These are phyloP conservation scores for Cladobotryum protrusum DNA, from an alignment of 2,329 filamentous ascomycete species.

Conservation along the genomic window DNA sequence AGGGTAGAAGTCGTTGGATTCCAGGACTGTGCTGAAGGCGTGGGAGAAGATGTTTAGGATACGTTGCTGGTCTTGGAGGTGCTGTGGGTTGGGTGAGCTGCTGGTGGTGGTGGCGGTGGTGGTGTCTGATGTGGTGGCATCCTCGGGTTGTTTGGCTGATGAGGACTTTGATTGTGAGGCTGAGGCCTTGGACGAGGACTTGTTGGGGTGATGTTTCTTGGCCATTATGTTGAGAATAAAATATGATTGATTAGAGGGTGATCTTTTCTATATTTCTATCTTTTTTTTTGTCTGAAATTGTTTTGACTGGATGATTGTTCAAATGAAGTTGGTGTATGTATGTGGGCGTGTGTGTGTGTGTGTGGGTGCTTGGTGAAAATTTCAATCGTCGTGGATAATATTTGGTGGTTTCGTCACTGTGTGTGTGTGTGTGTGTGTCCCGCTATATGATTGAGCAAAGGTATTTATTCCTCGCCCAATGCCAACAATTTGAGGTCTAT, in stretches of 20 bases:
- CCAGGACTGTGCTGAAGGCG: conserved; percentile 50
- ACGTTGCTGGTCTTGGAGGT: conserved; percentile 49
- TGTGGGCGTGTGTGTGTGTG: no score
- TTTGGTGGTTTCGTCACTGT: no score
- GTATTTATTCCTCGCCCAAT: no score
- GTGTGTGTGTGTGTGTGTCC: no score
- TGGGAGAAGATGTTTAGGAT: conserved; percentile 67
- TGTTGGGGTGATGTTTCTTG: not conserved
- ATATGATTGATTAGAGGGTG: not conserved
- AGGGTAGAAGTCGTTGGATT: conserved; percentile 40
- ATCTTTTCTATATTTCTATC: not conserved
- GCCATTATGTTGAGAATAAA: not conserved
- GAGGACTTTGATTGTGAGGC: not conserved
- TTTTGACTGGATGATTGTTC: not conserved
- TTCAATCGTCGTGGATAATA: no score
- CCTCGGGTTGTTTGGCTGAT: not conserved
- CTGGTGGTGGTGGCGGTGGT: not conserved
- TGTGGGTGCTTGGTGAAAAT: not conserved
- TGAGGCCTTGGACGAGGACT: not conserved
- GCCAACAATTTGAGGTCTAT: no score
- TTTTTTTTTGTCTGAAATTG: not conserved
- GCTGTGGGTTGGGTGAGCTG: conserved; percentile 13
- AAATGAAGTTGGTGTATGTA: no score
- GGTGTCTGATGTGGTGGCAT: not conserved
- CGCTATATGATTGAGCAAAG: no score